Evolutionary conservation across 768 basidiomycete genomes (phyloP), one percentile per base, ranked within the genome.

Genomic region (Mycena filopes): DNA sequence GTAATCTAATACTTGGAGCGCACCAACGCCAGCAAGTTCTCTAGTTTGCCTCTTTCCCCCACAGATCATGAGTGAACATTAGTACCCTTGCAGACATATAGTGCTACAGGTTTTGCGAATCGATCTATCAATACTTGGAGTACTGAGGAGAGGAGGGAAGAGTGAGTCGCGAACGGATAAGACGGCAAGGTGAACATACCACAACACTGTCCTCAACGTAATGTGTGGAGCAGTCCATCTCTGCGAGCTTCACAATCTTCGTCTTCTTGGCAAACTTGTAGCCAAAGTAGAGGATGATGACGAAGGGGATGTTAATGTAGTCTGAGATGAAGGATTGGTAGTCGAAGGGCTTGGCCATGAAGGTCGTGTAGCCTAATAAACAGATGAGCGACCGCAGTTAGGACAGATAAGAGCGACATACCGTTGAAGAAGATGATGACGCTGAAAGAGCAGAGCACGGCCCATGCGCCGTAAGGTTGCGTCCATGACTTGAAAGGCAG

Each of bases 271-370:
- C 28, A 10, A 66, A 6, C 58, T 76, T 75, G 66, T 62, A 76
- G 36, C 65, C 70, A 4, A 67, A n/a, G 65, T 67, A 75, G 29
- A 75, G 68, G 60, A 66, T 48, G 41, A 65, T 11, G 60, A 69
- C 46, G 40, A 75, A 61, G 1, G 67, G 66, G 45, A 75, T 71
- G 65, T 73, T 75, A 63, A 75, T 65, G 63, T 71, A 71, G 47
- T 56, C 47, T 3, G 68, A 70, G 49, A 71, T 61, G 66, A 70
- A 71, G n/a, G 64, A 66, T 51, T 47, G 36, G 23, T 21, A 66
- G 57, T 69, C 68, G 54, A 69, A 69, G n/a, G 63, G 48, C 11
- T 46, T 59, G 6, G 51, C 36, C 51, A 65, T 29, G 63, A 71
- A 65, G 23, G 66, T 63, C 20, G 23, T 25, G 64, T 25, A 71